Evolutionary conservation across 768 basidiomycete species (phyloP), one percentile per base, ranked within the genome.

Genomic region (Pleurotus djamor): DNA sequence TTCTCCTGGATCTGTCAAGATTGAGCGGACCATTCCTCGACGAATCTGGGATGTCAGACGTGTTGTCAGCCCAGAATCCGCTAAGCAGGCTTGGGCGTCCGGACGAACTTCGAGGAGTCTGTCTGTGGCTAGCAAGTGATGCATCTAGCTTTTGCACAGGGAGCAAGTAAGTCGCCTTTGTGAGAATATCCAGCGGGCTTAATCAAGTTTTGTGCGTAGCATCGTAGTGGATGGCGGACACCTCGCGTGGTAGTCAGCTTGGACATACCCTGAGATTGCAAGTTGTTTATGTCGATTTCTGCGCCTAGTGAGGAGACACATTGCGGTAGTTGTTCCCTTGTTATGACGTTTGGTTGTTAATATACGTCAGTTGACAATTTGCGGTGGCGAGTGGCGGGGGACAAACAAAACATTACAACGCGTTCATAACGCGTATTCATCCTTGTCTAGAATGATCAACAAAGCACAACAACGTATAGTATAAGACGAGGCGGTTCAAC

Each of bases 121-220:
- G 81, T 13, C 68, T 83, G 0, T 91, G 87, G 85, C 76, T 91
- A 0, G 84, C 86, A 10, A 82, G 82, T 43, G 85, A 88, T 60
- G 87, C 85, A n/a, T 85, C 84, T 4, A 86, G 81, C 7, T 91
- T 84, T 68, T 88, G 84, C 65, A 91, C 88, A 0, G 89, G 88
- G 0, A 88, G 87, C 84, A 83, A 89, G 77, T 78, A 62, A 66
- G 75, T 72, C 28, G 36, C 6, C 9, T 12, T 17, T 37, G 14
- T 5, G 12, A 3, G 4, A n/a, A 36, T 10, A 14, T 10, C 6
- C 5, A 55, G 8, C 9, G 35, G 16, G 32, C 36, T n/a, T 13
- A 17, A 17, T 36, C 37, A 28, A 0, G 47, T 17, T 0, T 17
- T 28, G 59, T 21, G 33, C n/a, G 4, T 57, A 63, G 62, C 60